These are phyloP conservation scores for Mycena sp. DNA, from an alignment of 1,284 basidiomycete genomes.

Conservation along the genomic window DNA sequence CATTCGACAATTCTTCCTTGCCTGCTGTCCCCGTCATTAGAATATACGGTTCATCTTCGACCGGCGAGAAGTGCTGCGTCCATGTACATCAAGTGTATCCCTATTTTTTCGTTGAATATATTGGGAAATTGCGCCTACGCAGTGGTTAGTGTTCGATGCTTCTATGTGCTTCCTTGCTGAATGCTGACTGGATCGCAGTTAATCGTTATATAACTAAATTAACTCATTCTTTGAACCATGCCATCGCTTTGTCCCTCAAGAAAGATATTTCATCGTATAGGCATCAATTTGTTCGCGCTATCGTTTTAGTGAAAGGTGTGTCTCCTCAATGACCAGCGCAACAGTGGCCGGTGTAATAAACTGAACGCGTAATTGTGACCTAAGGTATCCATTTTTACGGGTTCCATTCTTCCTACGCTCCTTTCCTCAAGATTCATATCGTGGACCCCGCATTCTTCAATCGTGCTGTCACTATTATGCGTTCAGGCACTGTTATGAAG, in stretches of 20 bases:
- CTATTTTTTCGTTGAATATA: constrained; percentile 81
- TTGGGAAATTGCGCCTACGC: constrained; percentile 55
- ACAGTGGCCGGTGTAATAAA: neutral
- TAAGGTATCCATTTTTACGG: constrained; percentile 91
- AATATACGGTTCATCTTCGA: constrained; percentile 87
- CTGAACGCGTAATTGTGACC: neutral
- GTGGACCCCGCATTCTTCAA: constrained; percentile 76
- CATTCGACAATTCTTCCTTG: constrained; percentile 70
- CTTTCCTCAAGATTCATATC: constrained; percentile 91
- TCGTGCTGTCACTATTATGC: constrained; percentile 79
- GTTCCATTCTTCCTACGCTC: constrained; percentile 86
- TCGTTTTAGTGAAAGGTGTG: constrained; percentile 85
- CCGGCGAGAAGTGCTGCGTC: constrained; percentile 83
- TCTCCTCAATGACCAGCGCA: neutral
- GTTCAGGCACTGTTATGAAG: constrained; percentile 84
- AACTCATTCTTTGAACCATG: constrained; percentile 79
- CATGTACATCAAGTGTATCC: constrained; percentile 93
- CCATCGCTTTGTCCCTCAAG: constrained; percentile 77
- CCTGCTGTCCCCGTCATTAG: constrained; percentile 82
- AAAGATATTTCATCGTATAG: constrained; percentile 59
- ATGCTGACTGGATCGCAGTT: constrained; percentile 7
- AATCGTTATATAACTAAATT: constrained; percentile 65
- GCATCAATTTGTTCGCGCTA: constrained; percentile 71
- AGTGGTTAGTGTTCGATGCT: constrained; percentile 18
- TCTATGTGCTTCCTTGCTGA: constrained; percentile 50